Percentiles rank a stretch among this genome's conserved stretches.
These are phyloP conservation scores for Solanum medicagineum DNA, from an alignment of 257 asterid species.

Conservation along the genomic window DNA sequence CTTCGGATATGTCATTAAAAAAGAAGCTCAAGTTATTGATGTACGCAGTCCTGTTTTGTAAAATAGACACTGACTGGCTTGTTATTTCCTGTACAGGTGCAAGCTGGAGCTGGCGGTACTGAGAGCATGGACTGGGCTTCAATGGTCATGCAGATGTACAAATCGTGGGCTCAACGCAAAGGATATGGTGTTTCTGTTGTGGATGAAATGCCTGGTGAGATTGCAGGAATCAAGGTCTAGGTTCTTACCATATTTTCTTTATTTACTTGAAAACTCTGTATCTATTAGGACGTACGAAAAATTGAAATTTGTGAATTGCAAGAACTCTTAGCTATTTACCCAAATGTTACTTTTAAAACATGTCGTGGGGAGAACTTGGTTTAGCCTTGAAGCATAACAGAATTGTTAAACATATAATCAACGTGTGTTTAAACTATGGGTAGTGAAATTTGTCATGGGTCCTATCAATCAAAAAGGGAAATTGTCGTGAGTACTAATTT, in stretches of 20 bases:
- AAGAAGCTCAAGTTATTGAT: neutral
- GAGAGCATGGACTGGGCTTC: slow-evolving; percentile 99
- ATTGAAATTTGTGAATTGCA: neutral
- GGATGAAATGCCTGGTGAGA: slow-evolving; percentile 94
- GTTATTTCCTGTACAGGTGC: slow-evolving; percentile 42
- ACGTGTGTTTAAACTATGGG: neutral
- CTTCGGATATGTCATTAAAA: neutral
- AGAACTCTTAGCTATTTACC: neutral
- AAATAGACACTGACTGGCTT: neutral
- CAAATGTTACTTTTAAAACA: neutral
- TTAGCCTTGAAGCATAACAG: neutral
- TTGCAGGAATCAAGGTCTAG: slow-evolving; percentile 90
- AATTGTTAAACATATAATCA: neutral
- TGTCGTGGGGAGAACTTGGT: neutral
- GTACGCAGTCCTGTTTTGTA: neutral
- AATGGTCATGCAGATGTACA: slow-evolving; percentile 95
- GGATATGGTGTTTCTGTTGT: slow-evolving; percentile 69
- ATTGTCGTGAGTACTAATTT: neutral
- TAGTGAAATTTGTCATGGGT: neutral
- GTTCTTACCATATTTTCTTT: slow-evolving; percentile 2
- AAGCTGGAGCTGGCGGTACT: slow-evolving; percentile 99
- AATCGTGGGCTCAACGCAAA: slow-evolving; percentile 72
- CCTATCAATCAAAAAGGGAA: neutral
- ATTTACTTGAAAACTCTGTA: neutral
- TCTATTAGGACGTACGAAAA: neutral